These are phyloP conservation scores for Colletotrichum plurivorum DNA, from an alignment of 2,329 filamentous ascomycete genomes.

Conservation along the genomic window DNA sequence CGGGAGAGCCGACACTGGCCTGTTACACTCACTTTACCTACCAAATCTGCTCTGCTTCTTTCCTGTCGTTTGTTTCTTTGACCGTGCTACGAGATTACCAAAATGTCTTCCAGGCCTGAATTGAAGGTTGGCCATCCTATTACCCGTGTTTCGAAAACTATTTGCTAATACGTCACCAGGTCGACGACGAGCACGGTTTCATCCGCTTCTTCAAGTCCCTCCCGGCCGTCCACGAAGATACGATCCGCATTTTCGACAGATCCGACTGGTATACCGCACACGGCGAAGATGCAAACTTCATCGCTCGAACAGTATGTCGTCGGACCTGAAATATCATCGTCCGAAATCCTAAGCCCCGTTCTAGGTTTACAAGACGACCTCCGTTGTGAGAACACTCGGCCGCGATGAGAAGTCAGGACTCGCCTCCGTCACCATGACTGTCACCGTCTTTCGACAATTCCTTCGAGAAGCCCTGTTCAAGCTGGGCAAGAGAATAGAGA, in stretches of 20 bases:
- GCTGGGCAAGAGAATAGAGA: conserved; percentile 90
- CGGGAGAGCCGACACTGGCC: not conserved
- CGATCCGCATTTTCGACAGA: conserved; percentile 92
- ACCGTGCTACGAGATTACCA: conserved; percentile 43
- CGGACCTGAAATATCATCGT: not conserved
- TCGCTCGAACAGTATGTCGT: conserved; percentile 77
- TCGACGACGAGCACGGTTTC: conserved; percentile 97
- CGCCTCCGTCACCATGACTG: conserved; percentile 93
- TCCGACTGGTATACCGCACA: conserved; percentile 98
- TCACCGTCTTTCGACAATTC: conserved; percentile 96
- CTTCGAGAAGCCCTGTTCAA: conserved; percentile 94
- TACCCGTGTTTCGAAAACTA: conserved; percentile 12
- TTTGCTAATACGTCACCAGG: conserved; percentile 61
- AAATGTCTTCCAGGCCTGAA: conserved; percentile 80
- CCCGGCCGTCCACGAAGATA: conserved; percentile 77
- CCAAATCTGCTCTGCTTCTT: conserved; percentile 6
- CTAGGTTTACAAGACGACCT: conserved; percentile 96
- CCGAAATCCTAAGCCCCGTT: conserved; percentile 1
- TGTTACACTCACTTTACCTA: conserved; percentile 12
- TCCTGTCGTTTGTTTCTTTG: not conserved
- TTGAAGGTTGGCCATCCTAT: conserved; percentile 68
- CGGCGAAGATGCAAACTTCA: conserved; percentile 86
- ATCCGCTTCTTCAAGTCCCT: conserved; percentile 97
- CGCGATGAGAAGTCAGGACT: conserved; percentile 86
- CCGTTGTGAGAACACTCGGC: conserved; percentile 91